These are phyloP conservation scores for Oryza australiensis DNA, from an alignment of 176 grass and related monocot species.

Conservation along the genomic window DNA sequence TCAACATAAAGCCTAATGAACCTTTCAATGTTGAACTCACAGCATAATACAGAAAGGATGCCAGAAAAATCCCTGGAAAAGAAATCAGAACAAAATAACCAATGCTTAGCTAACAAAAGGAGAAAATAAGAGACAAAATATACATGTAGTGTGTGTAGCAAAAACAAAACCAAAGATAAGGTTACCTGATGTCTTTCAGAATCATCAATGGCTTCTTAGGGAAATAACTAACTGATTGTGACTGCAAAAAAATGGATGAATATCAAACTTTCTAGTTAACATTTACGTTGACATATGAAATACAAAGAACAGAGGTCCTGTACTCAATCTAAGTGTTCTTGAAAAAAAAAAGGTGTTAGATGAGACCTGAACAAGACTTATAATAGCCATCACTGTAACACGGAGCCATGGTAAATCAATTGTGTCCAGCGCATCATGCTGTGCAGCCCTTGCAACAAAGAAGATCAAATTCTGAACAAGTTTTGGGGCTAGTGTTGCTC, in stretches of 20 bases:
- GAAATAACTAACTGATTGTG: slow-evolving; percentile 60
- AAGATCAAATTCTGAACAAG: slow-evolving; percentile 80
- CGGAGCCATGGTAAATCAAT: slow-evolving; percentile 91
- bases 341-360: slow-evolving; percentile 11
- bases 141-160: neutral
- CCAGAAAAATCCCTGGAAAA: slow-evolving; percentile 78
- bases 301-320: neutral
- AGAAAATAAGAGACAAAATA: neutral
- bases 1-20: slow-evolving; percentile 84
- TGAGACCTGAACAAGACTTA: slow-evolving; percentile 85
- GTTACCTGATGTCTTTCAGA: slow-evolving; percentile 67
- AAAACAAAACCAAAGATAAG: slow-evolving; percentile 33
- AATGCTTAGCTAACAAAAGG: neutral
- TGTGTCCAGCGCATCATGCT: slow-evolving; percentile 58
- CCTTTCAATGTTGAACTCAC: slow-evolving; percentile 75
- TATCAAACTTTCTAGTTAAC: slow-evolving; percentile 9
- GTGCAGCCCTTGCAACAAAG: slow-evolving; percentile 65
- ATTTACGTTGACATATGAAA: neutral
- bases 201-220: slow-evolving; percentile 78
- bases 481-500: slow-evolving; percentile 64
- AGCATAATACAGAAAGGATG: slow-evolving; percentile 70
- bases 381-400: slow-evolving; percentile 82
- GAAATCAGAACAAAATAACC: slow-evolving; percentile 13
- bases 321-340: neutral
- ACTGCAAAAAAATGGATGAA: slow-evolving; percentile 60